phyloP scores from a whole-genome alignment of 441 rosid genomes.

The Theobroma grandiflorum region DNA sequence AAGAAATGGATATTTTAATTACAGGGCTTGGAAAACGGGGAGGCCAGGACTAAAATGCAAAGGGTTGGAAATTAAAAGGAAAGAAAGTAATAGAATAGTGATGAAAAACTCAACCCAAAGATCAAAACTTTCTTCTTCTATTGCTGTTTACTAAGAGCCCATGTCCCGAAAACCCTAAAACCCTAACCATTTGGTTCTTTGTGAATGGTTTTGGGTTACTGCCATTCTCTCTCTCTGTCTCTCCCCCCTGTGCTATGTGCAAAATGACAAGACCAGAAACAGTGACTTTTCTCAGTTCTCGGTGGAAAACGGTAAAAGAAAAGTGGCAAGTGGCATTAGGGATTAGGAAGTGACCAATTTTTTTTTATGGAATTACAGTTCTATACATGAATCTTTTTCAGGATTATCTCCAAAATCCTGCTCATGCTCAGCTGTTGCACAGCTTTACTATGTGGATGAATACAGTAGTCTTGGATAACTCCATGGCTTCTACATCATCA shows the following conservation, averaged over 20 bases:
- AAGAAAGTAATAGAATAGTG: conserved; percentile 8
- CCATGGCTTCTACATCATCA: background rate
- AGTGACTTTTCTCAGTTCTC: conserved; percentile 52
- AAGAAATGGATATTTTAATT: background rate
- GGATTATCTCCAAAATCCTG: background rate
- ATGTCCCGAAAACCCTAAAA: conserved; percentile 52
- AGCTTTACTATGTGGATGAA: background rate
- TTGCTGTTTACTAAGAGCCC: conserved; percentile 36
- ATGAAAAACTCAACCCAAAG: background rate
- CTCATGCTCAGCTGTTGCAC: background rate
- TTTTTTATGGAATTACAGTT: background rate
- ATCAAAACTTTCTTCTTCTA: conserved; percentile 19
- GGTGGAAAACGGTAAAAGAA: conserved; percentile 44
- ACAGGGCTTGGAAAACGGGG: conserved; percentile 9
- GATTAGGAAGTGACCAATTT: conserved; percentile 20
- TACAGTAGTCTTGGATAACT: background rate
- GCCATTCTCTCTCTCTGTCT: conserved; percentile 11
- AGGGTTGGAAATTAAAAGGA: too few species aligned
- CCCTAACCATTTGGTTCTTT: conserved; percentile 36
- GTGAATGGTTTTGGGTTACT: conserved; percentile 26
- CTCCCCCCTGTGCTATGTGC: conserved; percentile 44
- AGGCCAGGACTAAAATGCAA: conserved; percentile 5
- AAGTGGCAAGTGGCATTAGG: conserved; percentile 18
- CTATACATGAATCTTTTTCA: background rate
- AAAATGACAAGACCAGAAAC: conserved; percentile 75